Evolutionary conservation across 148 eudicot species (phyloP).

Genomic region (Beta vulgaris): DNA sequence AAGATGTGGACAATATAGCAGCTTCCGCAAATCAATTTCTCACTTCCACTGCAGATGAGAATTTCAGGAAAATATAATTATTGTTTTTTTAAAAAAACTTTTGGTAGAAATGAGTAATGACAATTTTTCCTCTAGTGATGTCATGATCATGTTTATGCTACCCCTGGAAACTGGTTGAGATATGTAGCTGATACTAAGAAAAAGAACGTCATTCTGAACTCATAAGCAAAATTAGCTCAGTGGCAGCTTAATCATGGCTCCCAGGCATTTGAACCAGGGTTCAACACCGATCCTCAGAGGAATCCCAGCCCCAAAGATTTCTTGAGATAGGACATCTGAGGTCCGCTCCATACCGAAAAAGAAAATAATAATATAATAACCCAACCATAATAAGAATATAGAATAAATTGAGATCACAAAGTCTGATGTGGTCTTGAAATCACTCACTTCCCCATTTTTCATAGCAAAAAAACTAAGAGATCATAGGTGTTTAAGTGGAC

Average conservation of each 20-base stretch:
- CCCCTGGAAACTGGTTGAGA: not conserved
- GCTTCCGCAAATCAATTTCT: not conserved
- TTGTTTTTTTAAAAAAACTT: not conserved
- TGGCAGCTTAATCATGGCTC: too few relatives aligned
- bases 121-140: not conserved
- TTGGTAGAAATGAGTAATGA: not conserved
- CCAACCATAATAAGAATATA: not conserved
- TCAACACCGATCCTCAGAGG: too few relatives aligned
- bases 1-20: not conserved
- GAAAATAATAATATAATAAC: too few relatives aligned
- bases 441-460: not conserved
- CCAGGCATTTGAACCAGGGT: too few relatives aligned
- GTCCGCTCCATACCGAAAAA: too few relatives aligned
- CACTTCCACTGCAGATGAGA: not conserved
- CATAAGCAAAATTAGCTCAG: not conserved
- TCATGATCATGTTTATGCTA: not conserved
- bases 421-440: not conserved
- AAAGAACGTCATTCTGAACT: not conserved
- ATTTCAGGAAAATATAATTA: too few relatives aligned
- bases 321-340: too few relatives aligned
- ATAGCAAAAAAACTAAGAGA: too few relatives aligned
- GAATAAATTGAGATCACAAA: not conserved
- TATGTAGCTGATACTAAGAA: not conserved
- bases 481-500: not conserved
- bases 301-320: too few relatives aligned